Evolutionary conservation across 192 early-diverging fungal species (phyloP), one percentile per base, ranked within the genome.

Genomic region (Entomortierella lignicola): DNA sequence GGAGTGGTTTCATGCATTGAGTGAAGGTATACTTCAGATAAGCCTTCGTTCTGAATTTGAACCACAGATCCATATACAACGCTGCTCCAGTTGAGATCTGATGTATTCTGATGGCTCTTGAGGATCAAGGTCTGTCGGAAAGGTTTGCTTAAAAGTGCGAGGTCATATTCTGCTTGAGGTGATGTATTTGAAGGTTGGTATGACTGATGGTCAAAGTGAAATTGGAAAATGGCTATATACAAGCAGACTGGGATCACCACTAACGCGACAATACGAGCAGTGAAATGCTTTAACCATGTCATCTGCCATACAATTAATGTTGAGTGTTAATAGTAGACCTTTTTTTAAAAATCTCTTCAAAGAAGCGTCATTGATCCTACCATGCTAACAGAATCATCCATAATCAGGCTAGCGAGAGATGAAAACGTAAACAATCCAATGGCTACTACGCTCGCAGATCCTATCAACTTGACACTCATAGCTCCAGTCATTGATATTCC

Each of bases 401-500:
- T 89, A 50, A 94, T 84, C 37, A 94, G 74, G 34, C 85, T 80
- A 94, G 93, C 95, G 17, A 97, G 82, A 42, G 96, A 90, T 48
- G 88, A 82, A 54, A 94, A 53, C 0, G 89, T 91, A 43, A 91
- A 90, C 55, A 92, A 65, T 12, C 94, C 94, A 55, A 96, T 81
- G 1, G 89, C 83, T 8, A 88, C 90, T 50, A 94, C 85, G 11
- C 89, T 87, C 63, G 96, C 93, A 27, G 95, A 69, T 8, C 95
- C 95, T 23, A 95, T 93, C 89, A 93, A 92, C 80, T 97, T 98
- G 75, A 90, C 89, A 57, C 94, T 86, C 34, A 87, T 55, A 21
- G 88, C 83, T 57, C 81, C 82, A 17, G 91, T 90, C 74, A 96
- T 77, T 18, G 86, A 85, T 37, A 91, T 53, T 8, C 95, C 96